A percentile compares a stretch with the other conserved stretches of the same genome.
Evolutionary conservation across 2,329 filamentous ascomycete species (phyloP).

Genomic region (Blastomyces emzantsi): DNA sequence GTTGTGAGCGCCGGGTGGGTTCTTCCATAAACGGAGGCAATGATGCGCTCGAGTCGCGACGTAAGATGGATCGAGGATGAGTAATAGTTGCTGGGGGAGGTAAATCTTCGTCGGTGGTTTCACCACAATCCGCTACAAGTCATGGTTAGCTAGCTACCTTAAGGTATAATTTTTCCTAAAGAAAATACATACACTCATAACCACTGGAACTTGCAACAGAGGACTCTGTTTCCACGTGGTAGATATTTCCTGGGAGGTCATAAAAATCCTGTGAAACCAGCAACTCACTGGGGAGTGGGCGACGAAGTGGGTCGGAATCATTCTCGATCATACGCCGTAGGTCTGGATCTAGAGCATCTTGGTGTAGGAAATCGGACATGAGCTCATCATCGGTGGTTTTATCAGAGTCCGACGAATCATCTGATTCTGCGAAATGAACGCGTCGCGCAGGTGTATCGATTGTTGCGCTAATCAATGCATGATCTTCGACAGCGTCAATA

Average conservation of each 20-base stretch:
- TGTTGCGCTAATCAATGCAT: constrained; percentile 29
- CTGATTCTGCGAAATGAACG: constrained; percentile 63
- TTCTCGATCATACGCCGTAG: constrained; percentile 66
- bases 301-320: constrained; percentile 37
- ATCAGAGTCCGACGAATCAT: constrained; percentile 50
- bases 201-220: constrained; percentile 40
- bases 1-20: constrained; percentile 20
- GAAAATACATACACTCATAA: constrained; percentile 48
- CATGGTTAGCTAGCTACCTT: constrained; percentile 7
- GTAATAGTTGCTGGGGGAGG: constrained; percentile 41
- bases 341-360: constrained; percentile 61
- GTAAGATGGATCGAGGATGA: constrained; percentile 43
- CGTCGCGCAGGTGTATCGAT: constrained; percentile 44
- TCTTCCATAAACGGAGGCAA: constrained; percentile 37
- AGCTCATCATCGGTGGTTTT: constrained; percentile 52
- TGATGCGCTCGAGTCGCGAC: constrained; percentile 39
- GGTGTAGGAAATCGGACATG: constrained; percentile 68
- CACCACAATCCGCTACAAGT: constrained; percentile 47
- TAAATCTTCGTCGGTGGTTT: constrained; percentile 52
- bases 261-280: constrained; percentile 32
- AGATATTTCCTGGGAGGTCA: constrained; percentile 33
- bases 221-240: constrained; percentile 40
- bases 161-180: constrained; percentile 12
- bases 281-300: constrained; percentile 21
- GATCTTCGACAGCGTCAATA: constrained; percentile 33